Evolutionary conservation across 148 eudicot species (phyloP).

Genomic region (Suaeda aralocaspica): DNA sequence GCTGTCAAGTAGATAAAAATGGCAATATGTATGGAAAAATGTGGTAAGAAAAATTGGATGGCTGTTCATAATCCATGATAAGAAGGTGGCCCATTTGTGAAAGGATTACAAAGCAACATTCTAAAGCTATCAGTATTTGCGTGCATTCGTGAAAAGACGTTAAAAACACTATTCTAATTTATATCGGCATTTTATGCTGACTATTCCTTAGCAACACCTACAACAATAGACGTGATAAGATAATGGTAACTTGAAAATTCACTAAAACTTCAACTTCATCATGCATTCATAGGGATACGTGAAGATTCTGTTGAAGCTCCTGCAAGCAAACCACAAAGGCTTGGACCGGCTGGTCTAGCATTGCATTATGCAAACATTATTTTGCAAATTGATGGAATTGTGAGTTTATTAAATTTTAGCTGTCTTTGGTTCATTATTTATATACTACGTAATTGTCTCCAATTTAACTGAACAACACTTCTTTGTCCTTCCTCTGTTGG

Average conservation of each 20-base stretch:
- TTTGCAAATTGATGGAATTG: conserved; percentile 46
- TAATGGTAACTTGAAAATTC: neutral
- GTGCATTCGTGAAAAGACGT: neutral
- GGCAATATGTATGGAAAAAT: neutral
- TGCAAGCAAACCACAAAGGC: conserved; percentile 28
- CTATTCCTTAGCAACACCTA: neutral
- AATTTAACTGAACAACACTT: neutral
- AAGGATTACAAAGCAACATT: neutral
- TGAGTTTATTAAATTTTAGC: conserved; percentile 15
- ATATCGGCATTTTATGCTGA: neutral
- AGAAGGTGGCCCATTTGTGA: too few relatives aligned
- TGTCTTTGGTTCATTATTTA: neutral
- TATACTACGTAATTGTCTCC: neutral
- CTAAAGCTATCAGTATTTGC: neutral
- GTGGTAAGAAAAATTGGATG: neutral
- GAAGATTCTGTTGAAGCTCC: conserved; percentile 25
- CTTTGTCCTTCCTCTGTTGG: neutral
- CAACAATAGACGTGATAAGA: neutral
- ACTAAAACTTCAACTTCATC: neutral
- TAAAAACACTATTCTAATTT: neutral
- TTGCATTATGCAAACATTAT: conserved; percentile 45
- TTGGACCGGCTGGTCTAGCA: conserved; percentile 48
- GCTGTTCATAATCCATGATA: too few relatives aligned
- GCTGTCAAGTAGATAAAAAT: too few relatives aligned
- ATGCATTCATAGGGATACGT: conserved; percentile 17